phyloP scores from a whole-genome alignment of 129 eudicot genomes.

The Mikania micrantha region DNA sequence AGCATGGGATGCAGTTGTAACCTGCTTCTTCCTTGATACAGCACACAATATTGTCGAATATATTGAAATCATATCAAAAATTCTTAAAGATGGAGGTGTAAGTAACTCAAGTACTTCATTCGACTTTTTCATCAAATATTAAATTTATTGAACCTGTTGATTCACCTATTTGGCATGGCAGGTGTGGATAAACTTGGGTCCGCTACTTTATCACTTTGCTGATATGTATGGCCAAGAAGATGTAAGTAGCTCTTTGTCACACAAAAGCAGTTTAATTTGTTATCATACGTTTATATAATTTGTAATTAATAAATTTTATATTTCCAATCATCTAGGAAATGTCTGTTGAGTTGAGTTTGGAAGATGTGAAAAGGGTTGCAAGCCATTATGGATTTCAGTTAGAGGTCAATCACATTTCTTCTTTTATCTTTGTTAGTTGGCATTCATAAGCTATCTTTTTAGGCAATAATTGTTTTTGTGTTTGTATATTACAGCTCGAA shows the following conservation, averaged over 20 bases:
- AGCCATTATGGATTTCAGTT: conserved; percentile 66
- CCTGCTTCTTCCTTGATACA: conserved; percentile 93
- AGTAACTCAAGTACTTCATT: conserved; percentile 37
- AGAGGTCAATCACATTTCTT: conserved; percentile 46
- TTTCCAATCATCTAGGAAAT: conserved; percentile 48
- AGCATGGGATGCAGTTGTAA: conserved; percentile 92
- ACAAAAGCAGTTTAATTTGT: background rate
- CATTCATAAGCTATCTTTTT: background rate
- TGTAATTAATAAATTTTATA: background rate
- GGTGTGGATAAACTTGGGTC: conserved; percentile 99
- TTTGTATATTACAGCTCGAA: conserved; percentile 46
- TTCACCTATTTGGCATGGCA: conserved; percentile 28
- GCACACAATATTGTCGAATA: conserved; percentile 92
- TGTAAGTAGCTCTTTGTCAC: conserved; percentile 36
- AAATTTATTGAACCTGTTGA: background rate
- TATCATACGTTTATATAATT: background rate
- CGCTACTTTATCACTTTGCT: conserved; percentile 95
- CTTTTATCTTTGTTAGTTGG: background rate
- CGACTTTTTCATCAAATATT: background rate
- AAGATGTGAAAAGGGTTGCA: conserved; percentile 86
- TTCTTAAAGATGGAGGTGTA: conserved; percentile 96
- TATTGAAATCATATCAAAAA: conserved; percentile 77
- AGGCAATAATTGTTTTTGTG: background rate
- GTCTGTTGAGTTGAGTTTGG: conserved; percentile 95
- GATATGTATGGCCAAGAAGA: conserved; percentile 75